These are phyloP conservation scores for Uncinocarpus reesii DNA, from an alignment of 2,329 filamentous ascomycete genomes.

Conservation along the genomic window DNA sequence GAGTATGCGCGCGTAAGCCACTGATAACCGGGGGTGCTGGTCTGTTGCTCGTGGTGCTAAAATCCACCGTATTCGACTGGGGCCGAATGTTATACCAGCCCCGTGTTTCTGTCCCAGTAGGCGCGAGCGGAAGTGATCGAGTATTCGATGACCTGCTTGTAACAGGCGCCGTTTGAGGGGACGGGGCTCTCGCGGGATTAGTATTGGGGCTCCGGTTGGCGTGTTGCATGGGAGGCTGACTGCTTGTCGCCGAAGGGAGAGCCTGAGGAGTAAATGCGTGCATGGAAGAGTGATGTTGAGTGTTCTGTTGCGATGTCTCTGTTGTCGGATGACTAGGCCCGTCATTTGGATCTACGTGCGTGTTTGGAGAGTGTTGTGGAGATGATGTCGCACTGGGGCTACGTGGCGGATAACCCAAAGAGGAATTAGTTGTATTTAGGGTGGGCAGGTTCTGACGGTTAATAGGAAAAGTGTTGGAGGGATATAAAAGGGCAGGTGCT, in stretches of 20 bases:
- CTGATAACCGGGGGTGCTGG: neutral
- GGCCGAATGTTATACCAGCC: constrained; percentile 1
- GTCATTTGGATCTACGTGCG: neutral
- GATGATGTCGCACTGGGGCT: neutral
- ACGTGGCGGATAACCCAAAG: neutral
- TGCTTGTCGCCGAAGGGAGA: neutral
- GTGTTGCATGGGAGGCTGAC: neutral
- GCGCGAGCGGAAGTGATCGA: neutral
- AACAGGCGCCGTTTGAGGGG: neutral
- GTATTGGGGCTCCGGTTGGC: neutral
- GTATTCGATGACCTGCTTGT: neutral
- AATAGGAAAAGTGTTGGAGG: neutral
- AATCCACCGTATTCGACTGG: neutral
- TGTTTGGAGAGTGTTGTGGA: neutral
- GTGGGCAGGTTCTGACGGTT: neutral
- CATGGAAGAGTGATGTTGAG: neutral
- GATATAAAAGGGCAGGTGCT: neutral
- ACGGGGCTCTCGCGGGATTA: neutral
- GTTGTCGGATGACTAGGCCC: neutral
- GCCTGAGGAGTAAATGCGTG: neutral
- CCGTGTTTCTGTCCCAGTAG: neutral
- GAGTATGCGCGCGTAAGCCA: constrained; percentile 9
- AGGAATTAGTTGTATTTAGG: neutral
- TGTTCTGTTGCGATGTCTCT: neutral
- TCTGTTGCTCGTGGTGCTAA: neutral